Conservation (phyloP, 2,329 filamentous ascomycete species). For the Ophiobolus disseminans region DNA sequence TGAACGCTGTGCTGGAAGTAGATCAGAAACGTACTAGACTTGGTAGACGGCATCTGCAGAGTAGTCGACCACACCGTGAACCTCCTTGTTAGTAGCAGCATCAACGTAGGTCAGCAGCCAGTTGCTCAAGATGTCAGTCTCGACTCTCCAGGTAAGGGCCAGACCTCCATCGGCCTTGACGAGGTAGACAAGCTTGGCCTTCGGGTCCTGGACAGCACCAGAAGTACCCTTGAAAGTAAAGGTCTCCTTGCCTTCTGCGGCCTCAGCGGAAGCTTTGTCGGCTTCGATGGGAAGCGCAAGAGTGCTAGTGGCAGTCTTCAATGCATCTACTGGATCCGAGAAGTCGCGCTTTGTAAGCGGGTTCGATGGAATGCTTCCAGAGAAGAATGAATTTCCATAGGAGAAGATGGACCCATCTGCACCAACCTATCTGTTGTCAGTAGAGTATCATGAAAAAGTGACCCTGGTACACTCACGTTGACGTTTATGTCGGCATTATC, state of each 20-base stretch:
- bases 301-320: slow-evolving; percentile 50
- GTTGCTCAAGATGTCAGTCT: slow-evolving; percentile 64
- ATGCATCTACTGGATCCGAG: slow-evolving; percentile 53
- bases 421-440: slow-evolving; percentile 51
- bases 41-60: slow-evolving; percentile 63
- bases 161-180: slow-evolving; percentile 57
- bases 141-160: slow-evolving; percentile 63
- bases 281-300: slow-evolving; percentile 54
- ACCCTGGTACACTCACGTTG: slow-evolving; percentile 56
- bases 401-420: slow-evolving; percentile 65
- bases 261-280: slow-evolving; percentile 51
- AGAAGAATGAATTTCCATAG: slow-evolving; percentile 61
- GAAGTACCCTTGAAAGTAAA: slow-evolving; percentile 58
- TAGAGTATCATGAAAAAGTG: not conserved
- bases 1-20: not conserved
- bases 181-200: slow-evolving; percentile 64
- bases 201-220: slow-evolving; percentile 60
- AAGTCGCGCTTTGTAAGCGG: slow-evolving; percentile 49
- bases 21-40: slow-evolving; percentile 59
- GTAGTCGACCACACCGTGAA: slow-evolving; percentile 65
- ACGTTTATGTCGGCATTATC: slow-evolving; percentile 69
- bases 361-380: slow-evolving; percentile 50
- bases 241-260: slow-evolving; percentile 44
- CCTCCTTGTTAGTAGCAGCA: slow-evolving; percentile 54
- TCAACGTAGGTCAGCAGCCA: slow-evolving; percentile 67